Evolutionary conservation across 2,329 filamentous ascomycete species (phyloP), one percentile per base, ranked within the genome.

Genomic region (Cladorrhinum sp.): DNA sequence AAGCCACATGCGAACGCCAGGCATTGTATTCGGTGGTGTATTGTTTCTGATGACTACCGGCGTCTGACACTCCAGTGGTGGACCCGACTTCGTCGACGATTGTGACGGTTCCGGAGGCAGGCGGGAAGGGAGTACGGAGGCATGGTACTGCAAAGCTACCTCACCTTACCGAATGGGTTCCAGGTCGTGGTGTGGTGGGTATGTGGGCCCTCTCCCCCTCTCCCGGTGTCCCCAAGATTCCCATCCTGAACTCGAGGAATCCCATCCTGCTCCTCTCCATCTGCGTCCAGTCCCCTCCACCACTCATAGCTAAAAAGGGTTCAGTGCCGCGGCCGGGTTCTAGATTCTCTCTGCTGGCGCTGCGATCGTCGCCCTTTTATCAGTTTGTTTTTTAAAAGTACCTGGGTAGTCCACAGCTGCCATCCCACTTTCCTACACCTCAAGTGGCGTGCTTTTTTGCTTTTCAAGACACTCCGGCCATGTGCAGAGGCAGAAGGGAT

Each of bases 201-300:
- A n/a, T n/a, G n/a, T n/a, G 41, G 20, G 18, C n/a, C 7, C 41
- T n/a, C 41, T 20, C 41, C 41, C 41, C 41, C 7, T 36, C 9
- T 36, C 32, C 32, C 12, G 18, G 52, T 20, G 3, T 22, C 7
- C 8, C 13, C 24, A 24, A 67, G 59, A 65, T 64, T 67, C 65
- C 65, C 65, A 67, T 67, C 54, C 57, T 54, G 50, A 55, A 64
- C 51, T 61, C 51, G 29, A 59, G 55, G 53, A 64, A 63, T 64
- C 64, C 64, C 63, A 65, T 65, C 57, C 60, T 48, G 50, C 27
- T 50, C 18, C 22, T 49, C 20, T 45, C 16, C 22, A 13, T 32
- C 45, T 48, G 20, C 50, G 29, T 38, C 53, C 61, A 55, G 48
- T 50, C 57, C 57, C 60, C 53, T 53, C 41, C 41, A 45, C 29